A percentile compares a stretch with the other conserved stretches of the same genome.
Evolutionary conservation across 257 asterid genomes (phyloP).

Genomic region (Nicotiana obtusifolia): DNA sequence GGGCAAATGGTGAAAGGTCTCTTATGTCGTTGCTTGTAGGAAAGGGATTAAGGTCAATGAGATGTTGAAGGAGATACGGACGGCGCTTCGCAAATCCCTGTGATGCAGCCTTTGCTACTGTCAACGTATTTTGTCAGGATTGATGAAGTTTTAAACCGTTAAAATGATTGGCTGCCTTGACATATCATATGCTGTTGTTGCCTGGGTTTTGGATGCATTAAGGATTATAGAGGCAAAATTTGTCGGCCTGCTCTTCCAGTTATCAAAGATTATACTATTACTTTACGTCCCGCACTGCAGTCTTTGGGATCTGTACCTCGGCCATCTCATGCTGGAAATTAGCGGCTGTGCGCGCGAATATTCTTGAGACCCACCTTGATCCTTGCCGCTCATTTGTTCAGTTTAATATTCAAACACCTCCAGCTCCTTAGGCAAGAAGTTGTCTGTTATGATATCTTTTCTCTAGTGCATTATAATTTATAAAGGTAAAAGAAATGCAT

Average conservation of each 20-base stretch:
- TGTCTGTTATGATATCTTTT: background rate
- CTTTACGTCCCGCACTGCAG: background rate
- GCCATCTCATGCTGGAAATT: background rate
- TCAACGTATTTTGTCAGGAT: background rate
- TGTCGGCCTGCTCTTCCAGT: background rate
- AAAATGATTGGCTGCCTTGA: background rate
- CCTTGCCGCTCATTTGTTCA: background rate
- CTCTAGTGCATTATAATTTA: background rate
- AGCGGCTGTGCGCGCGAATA: background rate
- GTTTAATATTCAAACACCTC: background rate
- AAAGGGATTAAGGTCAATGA: slow-evolving; percentile 46
- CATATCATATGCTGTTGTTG: background rate
- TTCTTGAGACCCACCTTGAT: background rate
- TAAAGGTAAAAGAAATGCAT: background rate
- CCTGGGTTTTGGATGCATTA: background rate
- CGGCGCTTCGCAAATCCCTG: slow-evolving; percentile 43
- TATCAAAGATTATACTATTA: background rate
- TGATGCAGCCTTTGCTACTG: background rate
- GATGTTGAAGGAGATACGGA: slow-evolving; percentile 64
- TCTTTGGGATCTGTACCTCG: background rate
- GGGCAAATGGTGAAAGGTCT: background rate
- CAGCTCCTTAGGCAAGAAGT: background rate
- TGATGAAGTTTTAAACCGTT: background rate
- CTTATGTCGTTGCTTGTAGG: slow-evolving; percentile 35
- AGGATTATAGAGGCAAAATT: background rate